phyloP scores from a whole-genome alignment of 495 filamentous ascomycete species.

The Aspergillus sparsus region DNA sequence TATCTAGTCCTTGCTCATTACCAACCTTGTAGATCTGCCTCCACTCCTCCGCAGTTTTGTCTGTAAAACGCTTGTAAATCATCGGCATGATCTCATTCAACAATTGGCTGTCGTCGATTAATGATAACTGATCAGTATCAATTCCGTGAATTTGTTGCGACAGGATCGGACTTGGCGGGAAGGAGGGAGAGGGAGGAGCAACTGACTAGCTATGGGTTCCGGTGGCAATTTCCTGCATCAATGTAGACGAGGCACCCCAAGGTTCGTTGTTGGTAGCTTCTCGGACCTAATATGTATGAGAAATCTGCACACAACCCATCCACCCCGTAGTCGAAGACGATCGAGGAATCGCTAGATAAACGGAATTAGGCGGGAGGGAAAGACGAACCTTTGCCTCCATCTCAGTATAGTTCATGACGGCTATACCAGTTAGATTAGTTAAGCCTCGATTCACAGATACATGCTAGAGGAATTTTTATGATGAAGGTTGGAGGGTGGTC shows the following conservation, averaged over 20 bases:
- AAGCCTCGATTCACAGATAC: conserved; percentile 5
- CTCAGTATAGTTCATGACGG: conserved; percentile 99
- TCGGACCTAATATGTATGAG: conserved; percentile 60
- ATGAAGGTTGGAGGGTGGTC: too few relatives aligned
- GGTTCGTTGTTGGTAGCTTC: conserved; percentile 98
- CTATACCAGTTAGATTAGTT: conserved; percentile 46
- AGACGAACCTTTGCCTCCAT: conserved; percentile 92
- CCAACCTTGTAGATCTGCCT: conserved; percentile 94
- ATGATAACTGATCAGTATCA: conserved; percentile 22
- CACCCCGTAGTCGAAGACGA: conserved; percentile 1
- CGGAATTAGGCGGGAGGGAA: conserved; percentile 17
- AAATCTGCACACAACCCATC: conserved; percentile 9
- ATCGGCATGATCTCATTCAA: conserved; percentile 99
- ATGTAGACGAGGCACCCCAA: conserved; percentile 87
- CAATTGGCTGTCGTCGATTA: conserved; percentile 64
- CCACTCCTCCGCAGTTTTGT: conserved; percentile 98
- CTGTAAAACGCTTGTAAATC: conserved; percentile 99
- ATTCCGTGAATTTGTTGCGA: conserved; percentile 10
- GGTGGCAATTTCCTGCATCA: conserved; percentile 97
- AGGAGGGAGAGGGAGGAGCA: background rate
- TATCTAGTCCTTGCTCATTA: background rate
- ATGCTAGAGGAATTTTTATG: background rate
- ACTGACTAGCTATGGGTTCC: conserved; percentile 97
- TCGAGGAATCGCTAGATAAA: conserved; percentile 1
- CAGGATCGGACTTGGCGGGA: conserved; percentile 9